Conservation (phyloP, 768 basidiomycete genomes). For the Fistulinella prunicolor region DNA sequence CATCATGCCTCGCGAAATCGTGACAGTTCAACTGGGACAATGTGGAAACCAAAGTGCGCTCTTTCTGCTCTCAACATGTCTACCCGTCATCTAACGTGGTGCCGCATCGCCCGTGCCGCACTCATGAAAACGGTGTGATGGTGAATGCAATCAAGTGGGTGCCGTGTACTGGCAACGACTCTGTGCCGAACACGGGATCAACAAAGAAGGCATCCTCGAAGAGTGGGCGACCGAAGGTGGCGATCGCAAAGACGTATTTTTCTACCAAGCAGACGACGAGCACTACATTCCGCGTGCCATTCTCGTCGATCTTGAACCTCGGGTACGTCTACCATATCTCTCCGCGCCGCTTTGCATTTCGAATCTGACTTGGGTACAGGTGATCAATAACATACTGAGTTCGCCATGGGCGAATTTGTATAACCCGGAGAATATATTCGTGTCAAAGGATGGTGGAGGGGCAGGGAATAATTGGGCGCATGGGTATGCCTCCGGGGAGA, state of each 20-base stretch:
- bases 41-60: conserved; percentile 86
- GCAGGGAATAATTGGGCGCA: conserved; percentile 99
- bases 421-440: conserved; percentile 97
- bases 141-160: conserved; percentile 59
- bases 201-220: conserved; percentile 90
- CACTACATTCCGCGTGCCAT: conserved; percentile 98
- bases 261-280: conserved; percentile 99
- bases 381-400: conserved; percentile 91
- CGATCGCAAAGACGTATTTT: conserved; percentile 98
- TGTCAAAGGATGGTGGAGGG: conserved; percentile 96
- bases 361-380: conserved; percentile 46
- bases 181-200: conserved; percentile 98
- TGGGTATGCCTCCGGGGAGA: conserved; percentile 87
- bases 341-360: no score
- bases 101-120: not conserved
- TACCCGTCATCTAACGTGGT: conserved; percentile 2
- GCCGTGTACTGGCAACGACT: conserved; percentile 98
- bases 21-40: conserved; percentile 85
- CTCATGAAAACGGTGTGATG: not conserved
- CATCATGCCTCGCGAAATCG: conserved; percentile 78
- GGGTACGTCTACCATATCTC: conserved; percentile 51
- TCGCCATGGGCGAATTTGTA: conserved; percentile 85
- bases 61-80: conserved; percentile 2
- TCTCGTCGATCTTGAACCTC: conserved; percentile 92
- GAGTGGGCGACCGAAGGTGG: conserved; percentile 96